phyloP scores from a whole-genome alignment of 441 rosid species.

The Populus hybrid region DNA sequence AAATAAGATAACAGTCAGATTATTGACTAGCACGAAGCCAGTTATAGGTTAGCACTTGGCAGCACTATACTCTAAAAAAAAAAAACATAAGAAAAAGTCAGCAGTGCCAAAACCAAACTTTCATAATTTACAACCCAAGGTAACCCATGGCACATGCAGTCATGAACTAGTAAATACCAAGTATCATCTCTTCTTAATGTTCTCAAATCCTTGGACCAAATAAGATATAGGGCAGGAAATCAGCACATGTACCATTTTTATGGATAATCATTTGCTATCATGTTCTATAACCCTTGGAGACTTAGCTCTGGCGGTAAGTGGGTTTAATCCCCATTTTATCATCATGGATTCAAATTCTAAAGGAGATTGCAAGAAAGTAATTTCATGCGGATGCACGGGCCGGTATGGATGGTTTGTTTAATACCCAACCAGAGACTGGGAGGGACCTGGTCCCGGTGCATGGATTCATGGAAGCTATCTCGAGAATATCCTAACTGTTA shows the following conservation, averaged over 20 bases:
- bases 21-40: neutral
- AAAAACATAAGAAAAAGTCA: neutral
- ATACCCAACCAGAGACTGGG: neutral
- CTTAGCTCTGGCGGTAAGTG: neutral
- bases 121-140: no score
- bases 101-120: neutral
- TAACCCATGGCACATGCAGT: neutral
- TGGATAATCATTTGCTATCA: neutral
- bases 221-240: neutral
- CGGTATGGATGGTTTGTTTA: neutral
- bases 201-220: neutral
- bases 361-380: neutral
- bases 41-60: neutral
- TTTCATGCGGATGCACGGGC: neutral
- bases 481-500: no score
- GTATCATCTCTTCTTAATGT: neutral
- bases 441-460: neutral
- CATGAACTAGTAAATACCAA: neutral
- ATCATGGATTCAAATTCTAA: neutral
- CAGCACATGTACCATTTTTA: neutral
- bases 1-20: conserved; percentile 17
- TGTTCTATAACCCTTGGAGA: neutral
- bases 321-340: neutral
- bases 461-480: neutral
- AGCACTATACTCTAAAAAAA: neutral